phyloP scores from a whole-genome alignment of 2,329 filamentous ascomycete genomes.

The Aspergillus awamori region DNA sequence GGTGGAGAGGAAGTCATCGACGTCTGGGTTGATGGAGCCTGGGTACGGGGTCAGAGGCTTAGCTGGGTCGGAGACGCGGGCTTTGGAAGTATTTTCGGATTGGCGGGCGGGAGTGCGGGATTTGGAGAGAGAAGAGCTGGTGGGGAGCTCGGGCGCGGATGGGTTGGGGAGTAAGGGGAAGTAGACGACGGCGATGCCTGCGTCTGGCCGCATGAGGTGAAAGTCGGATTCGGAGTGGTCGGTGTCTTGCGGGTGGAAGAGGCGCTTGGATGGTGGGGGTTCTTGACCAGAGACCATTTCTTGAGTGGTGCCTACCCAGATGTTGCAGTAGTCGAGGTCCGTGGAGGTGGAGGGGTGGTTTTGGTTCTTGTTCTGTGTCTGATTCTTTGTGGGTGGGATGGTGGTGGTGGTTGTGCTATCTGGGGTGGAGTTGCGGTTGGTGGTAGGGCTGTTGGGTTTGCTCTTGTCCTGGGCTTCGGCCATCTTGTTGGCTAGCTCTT shows the following conservation, averaged over 20 bases:
- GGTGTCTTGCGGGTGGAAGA: slow-evolving; percentile 48
- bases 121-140: slow-evolving; percentile 26
- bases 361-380: slow-evolving; percentile 23
- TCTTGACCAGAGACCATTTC: slow-evolving; percentile 65
- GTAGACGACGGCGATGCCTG: slow-evolving; percentile 87
- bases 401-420: slow-evolving; percentile 43
- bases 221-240: slow-evolving; percentile 67
- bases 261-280: slow-evolving; percentile 55
- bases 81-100: slow-evolving; percentile 24
- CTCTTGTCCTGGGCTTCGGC: slow-evolving; percentile 56
- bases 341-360: slow-evolving; percentile 46
- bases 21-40: slow-evolving; percentile 75
- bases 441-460: slow-evolving; percentile 34
- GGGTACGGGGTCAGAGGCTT: slow-evolving; percentile 52
- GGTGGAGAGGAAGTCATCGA: slow-evolving; percentile 84
- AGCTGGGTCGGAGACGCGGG: slow-evolving; percentile 22
- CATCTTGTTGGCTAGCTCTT: slow-evolving; percentile 67
- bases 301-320: slow-evolving; percentile 87
- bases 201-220: slow-evolving; percentile 72
- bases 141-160: slow-evolving; percentile 35
- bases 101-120: slow-evolving; percentile 26
- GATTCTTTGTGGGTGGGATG: slow-evolving; percentile 38
- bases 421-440: slow-evolving; percentile 32
- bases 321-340: slow-evolving; percentile 84
- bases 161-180: slow-evolving; percentile 85